Conservation (phyloP, 495 filamentous ascomycete genomes). For the Pyrenula massariospora region DNA sequence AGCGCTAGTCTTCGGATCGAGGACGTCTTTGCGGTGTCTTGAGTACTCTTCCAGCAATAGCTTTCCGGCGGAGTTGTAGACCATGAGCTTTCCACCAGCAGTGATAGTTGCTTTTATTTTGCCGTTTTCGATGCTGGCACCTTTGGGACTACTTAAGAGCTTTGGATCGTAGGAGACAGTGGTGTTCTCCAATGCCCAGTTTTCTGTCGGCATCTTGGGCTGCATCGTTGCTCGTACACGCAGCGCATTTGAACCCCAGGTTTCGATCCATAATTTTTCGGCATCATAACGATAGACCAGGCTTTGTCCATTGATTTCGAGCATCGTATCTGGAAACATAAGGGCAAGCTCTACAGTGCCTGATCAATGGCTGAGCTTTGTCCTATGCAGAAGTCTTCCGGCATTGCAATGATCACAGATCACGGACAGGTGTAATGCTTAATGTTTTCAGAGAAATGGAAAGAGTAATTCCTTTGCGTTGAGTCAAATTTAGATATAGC, state of each 20-base stretch:
- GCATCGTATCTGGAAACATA: no score
- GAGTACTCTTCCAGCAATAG: constrained; percentile 44
- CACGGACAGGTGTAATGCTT: no score
- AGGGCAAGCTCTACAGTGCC: no score
- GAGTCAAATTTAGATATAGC: no score
- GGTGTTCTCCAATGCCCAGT: constrained; percentile 33
- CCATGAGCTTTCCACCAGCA: constrained; percentile 34
- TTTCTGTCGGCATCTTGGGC: constrained; percentile 31
- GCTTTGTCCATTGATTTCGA: constrained; percentile 25
- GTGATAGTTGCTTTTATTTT: constrained; percentile 37
- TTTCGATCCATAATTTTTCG: constrained; percentile 40
- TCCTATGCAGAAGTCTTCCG: no score
- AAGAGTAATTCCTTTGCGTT: no score
- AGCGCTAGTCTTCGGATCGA: constrained; percentile 43
- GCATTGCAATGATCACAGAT: no score
- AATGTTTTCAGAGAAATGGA: no score
- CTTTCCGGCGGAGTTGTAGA: constrained; percentile 30
- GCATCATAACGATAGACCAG: constrained; percentile 39
- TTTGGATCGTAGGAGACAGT: constrained; percentile 9
- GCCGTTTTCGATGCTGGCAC: constrained; percentile 36
- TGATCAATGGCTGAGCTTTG: no score
- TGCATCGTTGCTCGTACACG: constrained; percentile 41
- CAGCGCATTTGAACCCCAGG: constrained; percentile 42
- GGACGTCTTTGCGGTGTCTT: constrained; percentile 34
- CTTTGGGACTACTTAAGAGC: constrained; percentile 8